These are phyloP conservation scores for Fusarium hainanense DNA, from an alignment of 2,329 filamentous ascomycete species.

Conservation along the genomic window DNA sequence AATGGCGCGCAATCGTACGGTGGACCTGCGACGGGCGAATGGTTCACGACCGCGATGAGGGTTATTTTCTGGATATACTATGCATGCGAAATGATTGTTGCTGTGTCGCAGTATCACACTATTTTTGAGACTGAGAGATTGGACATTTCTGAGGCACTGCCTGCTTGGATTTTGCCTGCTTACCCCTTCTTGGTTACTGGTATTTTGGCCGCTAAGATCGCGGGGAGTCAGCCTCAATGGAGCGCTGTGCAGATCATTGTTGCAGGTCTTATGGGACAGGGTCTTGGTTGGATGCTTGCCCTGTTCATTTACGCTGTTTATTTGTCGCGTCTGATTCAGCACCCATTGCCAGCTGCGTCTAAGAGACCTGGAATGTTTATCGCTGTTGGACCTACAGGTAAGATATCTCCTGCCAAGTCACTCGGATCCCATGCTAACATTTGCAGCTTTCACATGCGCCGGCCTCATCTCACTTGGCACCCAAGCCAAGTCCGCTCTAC, in stretches of 20 bases:
- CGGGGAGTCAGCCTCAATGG: conserved; percentile 13
- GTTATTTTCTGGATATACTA: conserved; percentile 23
- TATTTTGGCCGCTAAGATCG: conserved; percentile 13
- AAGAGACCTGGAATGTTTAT: conserved; percentile 20
- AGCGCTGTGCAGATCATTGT: conserved; percentile 21
- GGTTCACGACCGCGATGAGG: conserved; percentile 10
- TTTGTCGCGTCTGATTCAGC: conserved; percentile 20
- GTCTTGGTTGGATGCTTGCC: conserved; percentile 25
- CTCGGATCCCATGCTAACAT: accelerated
- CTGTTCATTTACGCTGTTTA: conserved; percentile 27
- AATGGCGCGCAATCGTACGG: conserved; percentile 25
- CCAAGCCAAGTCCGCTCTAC: conserved; percentile 5
- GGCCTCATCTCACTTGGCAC: conserved; percentile 9
- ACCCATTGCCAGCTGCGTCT: not conserved
- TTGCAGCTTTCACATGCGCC: conserved; percentile 3
- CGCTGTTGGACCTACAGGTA: conserved; percentile 23
- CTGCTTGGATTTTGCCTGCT: conserved; percentile 15
- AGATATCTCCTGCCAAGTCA: accelerated
- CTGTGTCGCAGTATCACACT: conserved; percentile 11
- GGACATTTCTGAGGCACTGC: conserved; percentile 11
- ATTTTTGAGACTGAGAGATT: conserved; percentile 19
- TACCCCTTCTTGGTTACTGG: conserved; percentile 27
- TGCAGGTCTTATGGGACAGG: conserved; percentile 21
- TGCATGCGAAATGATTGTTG: conserved; percentile 26
- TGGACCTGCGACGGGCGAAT: conserved; percentile 3